A percentile compares a stretch with the other conserved stretches of the same genome.
These are phyloP conservation scores for Xylaria arbuscula DNA, from an alignment of 2,329 filamentous ascomycete species.

Conservation along the genomic window DNA sequence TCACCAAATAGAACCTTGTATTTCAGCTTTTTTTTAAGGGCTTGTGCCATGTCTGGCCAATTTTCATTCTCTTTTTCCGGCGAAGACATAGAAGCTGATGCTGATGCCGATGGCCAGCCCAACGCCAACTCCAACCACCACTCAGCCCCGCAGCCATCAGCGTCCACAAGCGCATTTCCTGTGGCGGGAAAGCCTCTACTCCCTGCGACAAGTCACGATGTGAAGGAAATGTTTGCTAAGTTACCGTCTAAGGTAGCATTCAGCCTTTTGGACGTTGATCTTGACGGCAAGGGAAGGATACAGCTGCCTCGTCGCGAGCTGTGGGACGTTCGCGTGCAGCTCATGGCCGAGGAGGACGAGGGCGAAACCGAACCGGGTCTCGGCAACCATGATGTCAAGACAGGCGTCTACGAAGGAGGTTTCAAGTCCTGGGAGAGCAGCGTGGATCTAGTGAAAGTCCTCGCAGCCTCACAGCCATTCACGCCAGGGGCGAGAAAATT, in stretches of 20 bases:
- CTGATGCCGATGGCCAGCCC: slow-evolving; percentile 54
- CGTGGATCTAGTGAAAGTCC: slow-evolving; percentile 79
- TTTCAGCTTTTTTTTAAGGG: background rate
- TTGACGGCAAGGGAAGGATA: slow-evolving; percentile 66
- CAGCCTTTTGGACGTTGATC: slow-evolving; percentile 67
- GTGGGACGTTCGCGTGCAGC: slow-evolving; percentile 83
- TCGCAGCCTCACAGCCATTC: slow-evolving; percentile 57
- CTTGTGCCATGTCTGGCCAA: slow-evolving; percentile 51
- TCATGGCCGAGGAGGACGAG: slow-evolving; percentile 77
- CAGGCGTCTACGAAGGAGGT: slow-evolving; percentile 85
- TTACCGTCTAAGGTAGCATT: slow-evolving; percentile 82
- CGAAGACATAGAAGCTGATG: slow-evolving; percentile 70
- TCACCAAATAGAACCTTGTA: no score
- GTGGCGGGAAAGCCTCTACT: slow-evolving; percentile 70
- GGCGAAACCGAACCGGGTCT: slow-evolving; percentile 60
- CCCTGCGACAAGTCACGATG: slow-evolving; percentile 62
- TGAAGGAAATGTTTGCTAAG: slow-evolving; percentile 62
- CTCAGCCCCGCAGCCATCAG: slow-evolving; percentile 43
- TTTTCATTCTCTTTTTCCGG: slow-evolving; percentile 72
- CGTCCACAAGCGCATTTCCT: slow-evolving; percentile 65
- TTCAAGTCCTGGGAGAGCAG: slow-evolving; percentile 94
- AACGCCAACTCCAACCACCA: slow-evolving; percentile 31
- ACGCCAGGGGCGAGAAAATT: slow-evolving; percentile 51
- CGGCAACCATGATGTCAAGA: slow-evolving; percentile 78
- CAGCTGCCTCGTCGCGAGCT: slow-evolving; percentile 78